These are phyloP conservation scores for Penicillium coffeae DNA, from an alignment of 495 filamentous ascomycete species.

Conservation along the genomic window DNA sequence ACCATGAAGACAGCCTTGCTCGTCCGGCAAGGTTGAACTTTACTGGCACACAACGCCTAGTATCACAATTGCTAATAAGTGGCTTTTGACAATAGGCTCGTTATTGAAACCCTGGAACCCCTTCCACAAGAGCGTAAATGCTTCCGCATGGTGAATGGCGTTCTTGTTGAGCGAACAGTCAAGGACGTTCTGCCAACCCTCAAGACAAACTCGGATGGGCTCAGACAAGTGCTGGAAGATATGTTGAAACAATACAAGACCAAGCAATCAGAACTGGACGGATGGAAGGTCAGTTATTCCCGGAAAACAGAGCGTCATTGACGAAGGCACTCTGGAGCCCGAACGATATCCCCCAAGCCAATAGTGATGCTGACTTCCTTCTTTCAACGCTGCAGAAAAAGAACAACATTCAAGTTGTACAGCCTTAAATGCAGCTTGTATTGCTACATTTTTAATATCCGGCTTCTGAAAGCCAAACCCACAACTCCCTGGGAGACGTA, in stretches of 20 bases:
- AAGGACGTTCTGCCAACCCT: constrained; percentile 86
- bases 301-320: too few species aligned
- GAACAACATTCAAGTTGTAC: constrained; percentile 96
- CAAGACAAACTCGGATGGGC: constrained; percentile 88
- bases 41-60: neutral
- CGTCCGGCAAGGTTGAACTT: neutral
- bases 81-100: constrained; percentile 59
- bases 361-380: neutral
- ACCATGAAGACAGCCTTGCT: neutral
- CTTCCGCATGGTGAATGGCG: constrained; percentile 98
- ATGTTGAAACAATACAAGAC: constrained; percentile 94
- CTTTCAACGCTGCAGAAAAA: constrained; percentile 66
- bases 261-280: constrained; percentile 93
- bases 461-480: constrained; percentile 1
- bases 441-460: constrained; percentile 14
- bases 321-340: too few species aligned
- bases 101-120: constrained; percentile 87
- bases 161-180: constrained; percentile 89
- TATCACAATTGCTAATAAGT: constrained; percentile 12
- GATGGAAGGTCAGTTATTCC: constrained; percentile 78
- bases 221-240: constrained; percentile 95
- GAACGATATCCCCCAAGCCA: neutral
- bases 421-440: constrained; percentile 50
- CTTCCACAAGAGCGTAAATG: constrained; percentile 86
- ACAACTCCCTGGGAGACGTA: too few species aligned